These are phyloP conservation scores for Talaromyces sp. DNA, from an alignment of 2,329 filamentous ascomycete species.

Conservation along the genomic window DNA sequence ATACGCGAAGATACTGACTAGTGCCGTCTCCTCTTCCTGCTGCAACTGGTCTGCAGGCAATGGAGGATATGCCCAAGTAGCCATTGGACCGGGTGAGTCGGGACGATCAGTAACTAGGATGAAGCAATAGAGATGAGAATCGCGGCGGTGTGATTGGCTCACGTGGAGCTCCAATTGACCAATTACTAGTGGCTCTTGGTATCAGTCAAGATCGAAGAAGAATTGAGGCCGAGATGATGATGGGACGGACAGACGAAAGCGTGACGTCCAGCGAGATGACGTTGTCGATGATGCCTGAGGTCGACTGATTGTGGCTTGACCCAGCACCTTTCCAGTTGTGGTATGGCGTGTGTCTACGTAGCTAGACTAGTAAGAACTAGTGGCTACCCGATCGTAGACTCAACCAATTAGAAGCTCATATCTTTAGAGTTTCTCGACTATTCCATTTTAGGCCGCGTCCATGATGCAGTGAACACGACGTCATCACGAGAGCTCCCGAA, in stretches of 20 bases:
- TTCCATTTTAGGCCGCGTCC: neutral
- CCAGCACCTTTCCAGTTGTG: neutral
- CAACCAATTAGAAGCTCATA: neutral
- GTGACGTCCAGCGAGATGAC: slow-evolving; percentile 16
- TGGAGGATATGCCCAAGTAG: slow-evolving; percentile 59
- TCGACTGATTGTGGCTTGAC: neutral
- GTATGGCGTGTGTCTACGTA: neutral
- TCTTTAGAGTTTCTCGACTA: neutral
- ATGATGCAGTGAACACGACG: slow-evolving; percentile 6
- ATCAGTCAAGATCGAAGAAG: neutral
- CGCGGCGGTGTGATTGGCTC: neutral
- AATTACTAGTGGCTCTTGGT: neutral
- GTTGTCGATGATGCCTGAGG: slow-evolving; percentile 10
- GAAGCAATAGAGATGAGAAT: neutral
- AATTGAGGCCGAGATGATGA: neutral
- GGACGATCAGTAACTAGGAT: neutral
- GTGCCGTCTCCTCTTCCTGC: slow-evolving; percentile 51
- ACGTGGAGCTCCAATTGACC: neutral
- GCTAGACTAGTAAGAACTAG: neutral
- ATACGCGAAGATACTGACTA: slow-evolving; percentile 39
- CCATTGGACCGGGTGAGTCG: slow-evolving; percentile 44
- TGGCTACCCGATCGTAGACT: neutral
- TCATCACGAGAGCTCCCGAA: slow-evolving; percentile 9
- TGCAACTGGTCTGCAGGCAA: slow-evolving; percentile 50
- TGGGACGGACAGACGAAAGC: neutral